Conservation (phyloP, 2,329 filamentous ascomycete species). For the Exophiala sideris region DNA sequence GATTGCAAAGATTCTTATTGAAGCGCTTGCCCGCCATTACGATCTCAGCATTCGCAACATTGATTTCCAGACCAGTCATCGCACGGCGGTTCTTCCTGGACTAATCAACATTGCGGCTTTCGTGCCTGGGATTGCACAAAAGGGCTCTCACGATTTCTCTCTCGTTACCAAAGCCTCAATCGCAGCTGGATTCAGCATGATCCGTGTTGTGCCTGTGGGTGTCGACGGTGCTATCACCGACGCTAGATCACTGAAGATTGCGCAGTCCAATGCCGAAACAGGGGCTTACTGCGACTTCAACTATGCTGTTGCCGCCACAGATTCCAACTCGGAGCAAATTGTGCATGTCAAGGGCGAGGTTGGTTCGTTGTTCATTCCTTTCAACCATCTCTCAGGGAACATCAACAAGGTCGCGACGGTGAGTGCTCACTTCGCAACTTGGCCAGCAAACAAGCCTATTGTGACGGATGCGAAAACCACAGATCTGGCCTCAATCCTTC, state of each 20-base stretch:
- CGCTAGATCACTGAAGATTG: constrained; percentile 65
- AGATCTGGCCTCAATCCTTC: constrained; percentile 74
- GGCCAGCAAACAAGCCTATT: constrained; percentile 75
- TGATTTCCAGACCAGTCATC: constrained; percentile 89
- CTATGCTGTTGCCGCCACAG: constrained; percentile 71
- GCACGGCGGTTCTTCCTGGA: constrained; percentile 68
- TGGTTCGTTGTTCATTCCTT: constrained; percentile 76
- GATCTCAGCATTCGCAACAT: constrained; percentile 76
- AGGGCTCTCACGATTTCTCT: constrained; percentile 65
- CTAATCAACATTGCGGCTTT: constrained; percentile 78
- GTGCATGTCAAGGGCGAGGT: constrained; percentile 69
- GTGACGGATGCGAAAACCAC: constrained; percentile 77
- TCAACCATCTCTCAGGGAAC: constrained; percentile 73
- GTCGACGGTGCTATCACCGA: constrained; percentile 70
- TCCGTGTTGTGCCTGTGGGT: constrained; percentile 73
- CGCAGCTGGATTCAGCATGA: constrained; percentile 73
- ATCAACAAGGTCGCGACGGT: constrained; percentile 80
- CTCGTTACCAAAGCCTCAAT: constrained; percentile 70
- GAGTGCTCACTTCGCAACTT: constrained; percentile 72
- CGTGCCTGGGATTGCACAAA: constrained; percentile 66
- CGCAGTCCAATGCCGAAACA: constrained; percentile 66
- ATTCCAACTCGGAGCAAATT: constrained; percentile 70
- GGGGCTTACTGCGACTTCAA: constrained; percentile 75
- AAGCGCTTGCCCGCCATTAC: constrained; percentile 87
- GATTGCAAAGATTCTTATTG: constrained; percentile 95